Percentiles rank a stretch among this genome's conserved stretches.
Conservation (phyloP, 208 protist genomes). For the Naegleria lovaniensis region DNA sequence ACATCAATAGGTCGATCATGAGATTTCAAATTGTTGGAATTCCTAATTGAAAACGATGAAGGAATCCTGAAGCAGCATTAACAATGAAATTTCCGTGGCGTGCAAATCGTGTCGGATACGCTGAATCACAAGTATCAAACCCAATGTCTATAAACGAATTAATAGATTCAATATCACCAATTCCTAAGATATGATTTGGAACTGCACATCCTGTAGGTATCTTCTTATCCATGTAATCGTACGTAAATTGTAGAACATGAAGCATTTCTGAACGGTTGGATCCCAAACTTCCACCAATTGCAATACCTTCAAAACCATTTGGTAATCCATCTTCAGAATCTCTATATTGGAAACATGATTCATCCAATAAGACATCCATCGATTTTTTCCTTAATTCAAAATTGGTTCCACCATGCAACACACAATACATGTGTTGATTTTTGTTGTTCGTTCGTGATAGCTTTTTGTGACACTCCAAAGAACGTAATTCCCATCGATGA, state of each 20-base stretch:
- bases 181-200: conserved; percentile 29
- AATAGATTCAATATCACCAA: conserved; percentile 20
- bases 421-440: conserved; percentile 17
- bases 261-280: neutral
- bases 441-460: neutral
- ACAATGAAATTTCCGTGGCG: conserved; percentile 22
- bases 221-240: neutral
- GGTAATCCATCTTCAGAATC: neutral
- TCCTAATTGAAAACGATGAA: neutral
- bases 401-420: conserved; percentile 25
- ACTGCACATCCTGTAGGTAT: neutral
- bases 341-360: neutral
- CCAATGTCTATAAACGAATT: neutral
- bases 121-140: conserved; percentile 26
- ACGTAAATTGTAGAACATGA: neutral
- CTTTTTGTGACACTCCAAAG: neutral
- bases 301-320: conserved; percentile 12
- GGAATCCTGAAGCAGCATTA: neutral
- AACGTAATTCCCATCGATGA: conserved; percentile 19
- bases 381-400: neutral
- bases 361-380: neutral
- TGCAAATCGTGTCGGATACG: conserved; percentile 20
- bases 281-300: conserved; percentile 27
- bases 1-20: neutral
- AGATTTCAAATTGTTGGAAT: neutral